phyloP scores from a whole-genome alignment of 257 asterid species.

The Solanum tarapatanum region DNA sequence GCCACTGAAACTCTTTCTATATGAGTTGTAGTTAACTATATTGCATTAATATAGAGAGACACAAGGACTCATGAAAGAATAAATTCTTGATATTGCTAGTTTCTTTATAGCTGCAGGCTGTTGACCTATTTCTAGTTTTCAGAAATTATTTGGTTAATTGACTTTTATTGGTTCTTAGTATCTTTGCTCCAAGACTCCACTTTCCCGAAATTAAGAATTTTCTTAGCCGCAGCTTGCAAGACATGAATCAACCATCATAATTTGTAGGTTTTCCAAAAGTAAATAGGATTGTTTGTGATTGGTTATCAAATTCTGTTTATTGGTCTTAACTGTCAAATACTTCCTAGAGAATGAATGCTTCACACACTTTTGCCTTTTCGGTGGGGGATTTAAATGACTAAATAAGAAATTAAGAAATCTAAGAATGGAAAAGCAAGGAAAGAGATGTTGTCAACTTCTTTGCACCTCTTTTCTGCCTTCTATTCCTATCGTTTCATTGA shows the following conservation, averaged over 20 bases:
- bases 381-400: background rate
- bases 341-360: background rate
- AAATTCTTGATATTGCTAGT: background rate
- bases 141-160: background rate
- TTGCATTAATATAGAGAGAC: background rate
- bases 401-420: background rate
- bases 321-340: background rate
- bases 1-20: background rate
- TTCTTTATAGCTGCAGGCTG: background rate
- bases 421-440: background rate
- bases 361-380: background rate
- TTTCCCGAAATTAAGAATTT: background rate
- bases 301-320: background rate
- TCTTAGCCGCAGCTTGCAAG: background rate
- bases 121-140: background rate
- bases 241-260: background rate
- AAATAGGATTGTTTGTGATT: background rate
- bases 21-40: background rate
- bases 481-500: background rate
- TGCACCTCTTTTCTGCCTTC: background rate
- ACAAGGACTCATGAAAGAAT: background rate
- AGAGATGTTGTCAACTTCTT: background rate
- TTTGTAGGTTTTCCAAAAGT: background rate
- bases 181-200: background rate
- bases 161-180: background rate